Conservation (phyloP, 305 asterid species). For the Fraxinus greggii region DNA sequence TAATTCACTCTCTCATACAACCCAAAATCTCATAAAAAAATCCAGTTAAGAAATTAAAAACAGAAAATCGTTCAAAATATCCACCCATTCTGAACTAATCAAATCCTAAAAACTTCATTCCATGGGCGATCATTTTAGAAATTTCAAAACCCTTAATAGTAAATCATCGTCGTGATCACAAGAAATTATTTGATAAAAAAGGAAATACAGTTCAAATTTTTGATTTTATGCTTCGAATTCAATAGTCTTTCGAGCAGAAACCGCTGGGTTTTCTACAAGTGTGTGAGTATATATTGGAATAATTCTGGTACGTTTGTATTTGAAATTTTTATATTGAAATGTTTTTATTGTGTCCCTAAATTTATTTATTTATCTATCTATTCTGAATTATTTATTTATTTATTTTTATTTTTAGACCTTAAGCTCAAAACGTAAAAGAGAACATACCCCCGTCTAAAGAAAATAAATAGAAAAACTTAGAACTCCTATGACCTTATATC, state of each 20-base stretch:
- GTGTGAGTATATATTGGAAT: background rate
- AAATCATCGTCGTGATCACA: slow-evolving; percentile 5
- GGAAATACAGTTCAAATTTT: slow-evolving; percentile 22
- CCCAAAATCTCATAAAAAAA: slow-evolving; percentile 25
- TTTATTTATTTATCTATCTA: too few relatives aligned
- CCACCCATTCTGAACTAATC: slow-evolving; percentile 16
- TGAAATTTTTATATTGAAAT: background rate
- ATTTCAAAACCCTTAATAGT: slow-evolving; percentile 14
- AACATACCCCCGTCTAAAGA: too few relatives aligned
- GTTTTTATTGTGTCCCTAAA: background rate
- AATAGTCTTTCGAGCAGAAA: slow-evolving; percentile 16
- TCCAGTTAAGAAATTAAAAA: slow-evolving; percentile 18
- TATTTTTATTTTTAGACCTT: too few relatives aligned
- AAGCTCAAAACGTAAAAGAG: too few relatives aligned
- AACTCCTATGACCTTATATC: too few relatives aligned
- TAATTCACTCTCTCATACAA: slow-evolving; percentile 23
- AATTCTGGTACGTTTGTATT: background rate
- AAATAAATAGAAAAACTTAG: too few relatives aligned
- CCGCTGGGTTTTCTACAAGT: slow-evolving; percentile 29
- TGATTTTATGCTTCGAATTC: background rate
- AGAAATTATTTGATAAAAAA: slow-evolving; percentile 15
- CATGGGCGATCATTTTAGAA: slow-evolving; percentile 30
- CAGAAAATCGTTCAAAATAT: background rate
- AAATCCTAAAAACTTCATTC: slow-evolving; percentile 24
- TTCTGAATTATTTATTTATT: too few relatives aligned